Conservation (phyloP, 441 rosid species). For the Erodium trifolium region DNA sequence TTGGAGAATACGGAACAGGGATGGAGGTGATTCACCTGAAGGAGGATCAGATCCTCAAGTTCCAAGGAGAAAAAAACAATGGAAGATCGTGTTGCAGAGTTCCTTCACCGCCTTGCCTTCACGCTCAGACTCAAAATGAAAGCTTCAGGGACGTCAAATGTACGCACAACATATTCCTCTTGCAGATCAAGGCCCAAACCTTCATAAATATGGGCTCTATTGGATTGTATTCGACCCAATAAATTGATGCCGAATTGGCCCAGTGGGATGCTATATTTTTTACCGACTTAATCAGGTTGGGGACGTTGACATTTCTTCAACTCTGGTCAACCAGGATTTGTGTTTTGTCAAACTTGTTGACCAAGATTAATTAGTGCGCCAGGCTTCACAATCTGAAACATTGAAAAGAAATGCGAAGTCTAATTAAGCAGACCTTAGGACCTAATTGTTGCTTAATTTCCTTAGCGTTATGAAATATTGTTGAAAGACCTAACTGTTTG, state of each 20-base stretch:
- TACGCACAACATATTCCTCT: conserved; percentile 5
- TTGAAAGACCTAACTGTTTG: background rate
- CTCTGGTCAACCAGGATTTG: background rate
- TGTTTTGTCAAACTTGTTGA: background rate
- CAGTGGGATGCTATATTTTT: background rate
- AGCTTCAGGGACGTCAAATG: background rate
- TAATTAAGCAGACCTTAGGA: background rate
- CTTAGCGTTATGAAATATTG: background rate
- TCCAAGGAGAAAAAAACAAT: background rate
- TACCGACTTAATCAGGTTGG: background rate
- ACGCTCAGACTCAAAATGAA: background rate
- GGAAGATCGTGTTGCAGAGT: background rate
- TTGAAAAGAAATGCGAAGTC: background rate
- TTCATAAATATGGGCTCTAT: background rate
- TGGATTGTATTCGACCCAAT: background rate
- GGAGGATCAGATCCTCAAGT: background rate
- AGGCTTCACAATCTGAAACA: background rate
- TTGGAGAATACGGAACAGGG: too few relatives aligned
- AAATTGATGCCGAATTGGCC: background rate
- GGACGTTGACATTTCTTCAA: background rate
- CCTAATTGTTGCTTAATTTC: background rate
- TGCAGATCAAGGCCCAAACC: background rate
- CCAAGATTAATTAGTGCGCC: background rate
- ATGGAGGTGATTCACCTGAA: background rate
- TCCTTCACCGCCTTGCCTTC: background rate